These are phyloP conservation scores for Boletellus ananas DNA, from an alignment of 768 basidiomycete genomes.

Conservation along the genomic window DNA sequence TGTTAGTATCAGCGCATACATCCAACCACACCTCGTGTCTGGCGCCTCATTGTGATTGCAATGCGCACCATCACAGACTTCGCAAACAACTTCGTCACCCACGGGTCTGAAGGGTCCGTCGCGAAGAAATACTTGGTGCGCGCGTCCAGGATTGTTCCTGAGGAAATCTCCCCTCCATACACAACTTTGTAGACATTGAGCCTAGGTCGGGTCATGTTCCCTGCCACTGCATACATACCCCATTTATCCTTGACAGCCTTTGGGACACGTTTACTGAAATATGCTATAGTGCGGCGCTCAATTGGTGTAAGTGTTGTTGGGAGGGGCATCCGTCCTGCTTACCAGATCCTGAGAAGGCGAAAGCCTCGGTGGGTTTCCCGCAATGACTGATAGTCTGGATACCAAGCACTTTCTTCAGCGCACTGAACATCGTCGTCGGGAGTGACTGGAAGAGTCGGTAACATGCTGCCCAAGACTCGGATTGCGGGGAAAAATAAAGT, in stretches of 20 bases:
- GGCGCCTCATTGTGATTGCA: not conserved
- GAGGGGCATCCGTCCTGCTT: not conserved
- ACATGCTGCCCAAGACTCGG: too few species aligned
- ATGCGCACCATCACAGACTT: conserved; percentile 29
- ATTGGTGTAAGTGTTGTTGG: not conserved
- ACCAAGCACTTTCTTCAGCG: conserved; percentile 8
- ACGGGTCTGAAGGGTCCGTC: conserved; percentile 23
- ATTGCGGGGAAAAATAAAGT: too few species aligned
- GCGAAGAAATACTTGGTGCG: conserved; percentile 31
- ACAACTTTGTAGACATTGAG: conserved; percentile 11
- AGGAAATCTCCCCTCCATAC: conserved; percentile 23
- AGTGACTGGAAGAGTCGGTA: too few species aligned
- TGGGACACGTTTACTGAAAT: conserved; percentile 28
- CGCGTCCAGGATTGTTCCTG: conserved; percentile 6
- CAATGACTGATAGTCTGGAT: not conserved
- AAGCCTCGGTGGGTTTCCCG: not conserved
- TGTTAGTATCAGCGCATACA: conserved; percentile 5
- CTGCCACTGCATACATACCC: conserved; percentile 12
- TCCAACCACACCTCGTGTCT: not conserved
- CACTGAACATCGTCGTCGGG: conserved; percentile 7
- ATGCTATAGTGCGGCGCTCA: conserved; percentile 15
- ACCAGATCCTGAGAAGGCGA: conserved; percentile 26
- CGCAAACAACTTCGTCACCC: conserved; percentile 23
- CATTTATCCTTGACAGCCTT: conserved; percentile 18
- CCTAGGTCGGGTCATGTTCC: not conserved